Percentiles rank a stretch among this genome's conserved stretches.
Conservation (phyloP, 441 rosid species). For the Gossypium trilobum region DNA sequence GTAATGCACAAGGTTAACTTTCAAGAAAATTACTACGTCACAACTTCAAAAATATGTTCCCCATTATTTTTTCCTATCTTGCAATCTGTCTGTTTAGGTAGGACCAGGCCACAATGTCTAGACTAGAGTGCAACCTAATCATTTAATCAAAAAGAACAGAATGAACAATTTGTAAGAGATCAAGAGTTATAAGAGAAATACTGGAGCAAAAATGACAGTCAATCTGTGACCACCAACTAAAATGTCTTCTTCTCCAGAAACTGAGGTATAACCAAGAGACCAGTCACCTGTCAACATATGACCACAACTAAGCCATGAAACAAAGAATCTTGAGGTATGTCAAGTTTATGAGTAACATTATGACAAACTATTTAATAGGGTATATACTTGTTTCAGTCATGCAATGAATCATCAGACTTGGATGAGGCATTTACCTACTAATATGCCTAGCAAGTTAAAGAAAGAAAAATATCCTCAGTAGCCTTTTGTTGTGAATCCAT, state of each 20-base stretch:
- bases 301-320: constrained; percentile 15
- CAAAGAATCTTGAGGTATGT: neutral
- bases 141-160: neutral
- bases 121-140: neutral
- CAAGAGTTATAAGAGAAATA: constrained; percentile 19
- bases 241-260: constrained; percentile 72
- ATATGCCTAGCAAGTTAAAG: neutral
- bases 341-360: neutral
- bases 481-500: neutral
- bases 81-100: neutral
- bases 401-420: neutral
- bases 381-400: neutral
- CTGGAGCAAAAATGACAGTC: constrained; percentile 66
- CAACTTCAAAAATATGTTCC: neutral
- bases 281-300: constrained; percentile 49
- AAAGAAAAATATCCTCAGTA: neutral
- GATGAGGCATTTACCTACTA: neutral
- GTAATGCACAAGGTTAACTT: neutral
- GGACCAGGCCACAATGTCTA: neutral
- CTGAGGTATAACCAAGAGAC: constrained; percentile 55
- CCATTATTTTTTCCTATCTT: neutral
- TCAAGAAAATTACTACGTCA: neutral
- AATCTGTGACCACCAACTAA: constrained; percentile 69
- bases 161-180: neutral
- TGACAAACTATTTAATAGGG: neutral